phyloP scores from a whole-genome alignment of 1,284 basidiomycete genomes.

The Puccinia horiana region DNA sequence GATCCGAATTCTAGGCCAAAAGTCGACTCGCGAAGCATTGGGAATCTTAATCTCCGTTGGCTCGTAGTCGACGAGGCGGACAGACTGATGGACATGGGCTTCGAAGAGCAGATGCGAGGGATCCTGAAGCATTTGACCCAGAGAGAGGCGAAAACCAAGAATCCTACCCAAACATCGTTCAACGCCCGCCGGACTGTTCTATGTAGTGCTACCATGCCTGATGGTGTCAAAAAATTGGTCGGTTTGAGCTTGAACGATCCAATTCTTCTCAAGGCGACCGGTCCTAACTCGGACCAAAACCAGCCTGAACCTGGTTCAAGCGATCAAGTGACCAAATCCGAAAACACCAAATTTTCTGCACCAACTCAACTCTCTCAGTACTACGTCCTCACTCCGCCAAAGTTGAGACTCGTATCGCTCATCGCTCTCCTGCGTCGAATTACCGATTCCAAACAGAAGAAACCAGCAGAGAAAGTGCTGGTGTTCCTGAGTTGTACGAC shows the following conservation, averaged over 20 bases:
- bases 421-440: constrained; percentile 73
- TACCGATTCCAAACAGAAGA: constrained; percentile 58
- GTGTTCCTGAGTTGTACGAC: constrained; percentile 97
- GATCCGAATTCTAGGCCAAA: neutral
- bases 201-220: constrained; percentile 93
- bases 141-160: constrained; percentile 62
- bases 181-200: constrained; percentile 70
- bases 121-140: constrained; percentile 85
- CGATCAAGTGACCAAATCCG: constrained; percentile 2
- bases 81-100: constrained; percentile 70
- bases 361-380: constrained; percentile 94
- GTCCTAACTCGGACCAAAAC: neutral
- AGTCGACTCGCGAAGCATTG: neutral
- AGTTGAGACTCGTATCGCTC: constrained; percentile 86
- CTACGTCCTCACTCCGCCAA: constrained; percentile 87
- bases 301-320: constrained; percentile 23
- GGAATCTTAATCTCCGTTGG: constrained; percentile 66
- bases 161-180: constrained; percentile 45
- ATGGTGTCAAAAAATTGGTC: constrained; percentile 89
- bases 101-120: constrained; percentile 65
- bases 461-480: constrained; percentile 67
- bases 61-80: constrained; percentile 97
- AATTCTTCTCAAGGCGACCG: constrained; percentile 60
- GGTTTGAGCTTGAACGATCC: constrained; percentile 71
- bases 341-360: constrained; percentile 75